Evolutionary conservation across 306 rosid genomes (phyloP).

Genomic region (Biancaea sappan): DNA sequence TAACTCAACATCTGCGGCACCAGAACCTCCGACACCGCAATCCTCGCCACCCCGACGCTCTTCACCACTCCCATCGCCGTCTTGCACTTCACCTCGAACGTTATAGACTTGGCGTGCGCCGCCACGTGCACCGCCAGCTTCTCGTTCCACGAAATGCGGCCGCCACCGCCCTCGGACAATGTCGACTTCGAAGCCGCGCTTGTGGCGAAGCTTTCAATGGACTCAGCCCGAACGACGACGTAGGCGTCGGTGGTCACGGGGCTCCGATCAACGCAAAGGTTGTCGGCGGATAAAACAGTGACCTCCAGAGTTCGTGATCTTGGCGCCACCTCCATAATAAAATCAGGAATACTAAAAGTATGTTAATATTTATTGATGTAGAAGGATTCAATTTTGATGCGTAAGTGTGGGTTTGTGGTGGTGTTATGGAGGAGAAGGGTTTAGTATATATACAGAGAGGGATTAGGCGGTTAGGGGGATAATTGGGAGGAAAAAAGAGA

Average conservation of each 20-base stretch:
- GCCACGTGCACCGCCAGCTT: conserved; percentile 45
- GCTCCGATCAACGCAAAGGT: conserved; percentile 38
- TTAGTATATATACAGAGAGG: not conserved
- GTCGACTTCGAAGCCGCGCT: not conserved
- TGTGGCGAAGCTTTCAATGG: conserved; percentile 30
- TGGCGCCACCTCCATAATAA: not conserved
- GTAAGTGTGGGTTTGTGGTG: not conserved
- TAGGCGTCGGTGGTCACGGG: conserved; percentile 37
- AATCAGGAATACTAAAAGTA: too few relatives aligned
- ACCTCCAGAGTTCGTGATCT: conserved; percentile 43
- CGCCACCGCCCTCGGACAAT: conserved; percentile 10
- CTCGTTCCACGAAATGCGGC: conserved; percentile 50
- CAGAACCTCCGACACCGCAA: conserved; percentile 53
- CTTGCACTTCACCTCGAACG: conserved; percentile 53
- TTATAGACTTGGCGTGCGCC: conserved; percentile 22
- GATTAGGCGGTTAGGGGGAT: not conserved
- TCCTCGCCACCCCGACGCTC: conserved; percentile 44
- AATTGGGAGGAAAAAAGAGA: not conserved
- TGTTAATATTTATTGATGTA: not conserved
- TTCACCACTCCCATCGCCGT: conserved; percentile 12
- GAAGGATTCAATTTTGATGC: not conserved
- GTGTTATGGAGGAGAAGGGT: not conserved
- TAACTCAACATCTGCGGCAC: conserved; percentile 60
- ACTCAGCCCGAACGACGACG: conserved; percentile 43
- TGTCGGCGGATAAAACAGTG: conserved; percentile 49